Base-by-base conservation (phyloP, 192 early-diverging fungal genomes). In the Entomortierella beljakovae region DNA sequence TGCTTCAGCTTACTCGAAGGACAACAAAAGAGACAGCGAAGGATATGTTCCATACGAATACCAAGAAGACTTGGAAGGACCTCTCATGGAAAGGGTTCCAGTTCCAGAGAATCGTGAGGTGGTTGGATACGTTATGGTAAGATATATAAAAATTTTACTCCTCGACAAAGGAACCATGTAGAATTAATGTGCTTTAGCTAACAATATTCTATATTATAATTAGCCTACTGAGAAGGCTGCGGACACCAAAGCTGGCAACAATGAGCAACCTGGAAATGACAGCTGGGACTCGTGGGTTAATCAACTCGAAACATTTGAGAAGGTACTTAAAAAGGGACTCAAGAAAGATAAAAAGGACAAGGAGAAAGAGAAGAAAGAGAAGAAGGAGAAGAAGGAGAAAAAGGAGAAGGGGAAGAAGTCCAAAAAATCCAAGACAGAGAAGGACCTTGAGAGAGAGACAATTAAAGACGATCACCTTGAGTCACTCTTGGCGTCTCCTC, bases 261-360 rank as follows among this genome's bases (percentile, higher is more conserved):
- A 35, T 32, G 68, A 79, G 4, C 61, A 69, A 13, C 18, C 50
- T 6, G 50, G 28, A 5, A 31, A 65, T n/a, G 75, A 79, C 32
- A 79, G 64, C 42, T 79, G 75, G 75, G 75, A 79, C 25, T 79
- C 75, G n/a, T 79, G 75, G 75, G 75, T 79, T 22, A 79, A 33
- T 32, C 75, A 79, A 11, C 75, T 79, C 40, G 75, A 79, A 42
- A 70, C 68, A 6, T 79, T 79, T 29, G 75, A 79, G 29, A 79
- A 70, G 42, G 75, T 79, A 20, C 57, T 79, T 8, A 61, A 79
- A 26, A 79, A 79, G 56, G 75, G 75, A n/a, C 20, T 65, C 29
- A 64, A 79, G 62, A 70, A 69, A 33, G 28, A n/a, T 11, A 75
- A 75, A 37, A 34, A 43, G 25, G 22, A 49, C 40, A 75, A 75